Evolutionary conservation across 495 filamentous ascomycete species (phyloP), one percentile per base, ranked within the genome.

Genomic region (Penicillium mononematosum): DNA sequence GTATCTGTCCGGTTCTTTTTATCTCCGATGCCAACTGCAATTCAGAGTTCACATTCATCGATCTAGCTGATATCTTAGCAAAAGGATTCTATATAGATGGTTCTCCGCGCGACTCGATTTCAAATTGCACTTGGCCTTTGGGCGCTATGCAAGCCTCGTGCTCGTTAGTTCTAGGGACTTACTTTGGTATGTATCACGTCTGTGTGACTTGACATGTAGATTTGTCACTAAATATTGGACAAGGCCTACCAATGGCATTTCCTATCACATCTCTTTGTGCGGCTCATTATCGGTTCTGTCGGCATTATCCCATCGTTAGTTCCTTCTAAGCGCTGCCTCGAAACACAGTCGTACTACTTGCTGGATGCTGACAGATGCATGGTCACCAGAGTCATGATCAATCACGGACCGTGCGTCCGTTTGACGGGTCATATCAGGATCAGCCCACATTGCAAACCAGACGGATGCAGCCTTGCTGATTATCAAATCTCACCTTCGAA

Each of bases 391-490:
- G 20, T 17, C 45, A 50, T 58, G 58, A 58, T 63, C 57, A 56
- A 57, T 61, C 64, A 64, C 58, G 56, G 47, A 52, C 60, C 50
- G 57, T 60, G 63, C 51, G 38, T 56, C n/a, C 36, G 44, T 58
- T 45, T 50, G 62, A 64, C 51, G 16, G 38, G 47, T 64, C 62
- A 62, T 61, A 52, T 61, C 25, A 34, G n/a, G 39, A 31, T 22
- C 34, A 25, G 34, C 43, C 31, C 8, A 27, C 19, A 36, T 39
- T 39, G 17, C 11, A 29, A 47, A 47, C 11, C 36, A 27, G 20
- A 42, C 34, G 36, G 16, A 29, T 39, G 16, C 43, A 55, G 43
- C 43, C 44, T 55, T 54, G 25, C 5, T 29, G 42, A 25, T 36
- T n/a, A 24, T n/a, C 43, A 20, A 38, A 24, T 38, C 8, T 14